A percentile compares a stretch with the other conserved stretches of the same genome.
Conservation (phyloP, 2,329 filamentous ascomycete genomes). For the Pseudocercospora eumusae region DNA sequence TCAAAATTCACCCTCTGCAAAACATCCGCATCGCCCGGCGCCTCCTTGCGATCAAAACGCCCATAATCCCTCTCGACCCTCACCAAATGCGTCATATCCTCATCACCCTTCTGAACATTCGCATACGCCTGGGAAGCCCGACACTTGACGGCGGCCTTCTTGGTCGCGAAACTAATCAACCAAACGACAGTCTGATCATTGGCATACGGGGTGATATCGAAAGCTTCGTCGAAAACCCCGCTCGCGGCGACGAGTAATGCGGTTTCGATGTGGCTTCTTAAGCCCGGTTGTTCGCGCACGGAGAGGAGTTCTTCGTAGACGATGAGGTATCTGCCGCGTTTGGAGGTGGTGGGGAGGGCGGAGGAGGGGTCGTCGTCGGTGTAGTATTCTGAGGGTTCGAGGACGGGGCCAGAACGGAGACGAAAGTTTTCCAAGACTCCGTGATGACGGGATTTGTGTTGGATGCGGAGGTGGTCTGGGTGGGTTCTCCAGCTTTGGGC, state of each 20-base stretch:
- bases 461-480: neutral
- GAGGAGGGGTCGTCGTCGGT: constrained; percentile 3
- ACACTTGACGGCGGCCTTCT: constrained; percentile 13
- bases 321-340: constrained; percentile 12
- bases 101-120: constrained; percentile 11
- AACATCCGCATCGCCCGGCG: neutral
- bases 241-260: neutral
- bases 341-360: neutral
- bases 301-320: constrained; percentile 17
- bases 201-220: constrained; percentile 13
- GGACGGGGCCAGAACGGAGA: constrained; percentile 9
- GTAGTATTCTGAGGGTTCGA: neutral
- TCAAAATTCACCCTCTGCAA: neutral
- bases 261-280: constrained; percentile 3
- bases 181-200: constrained; percentile 14
- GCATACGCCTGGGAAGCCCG: neutral
- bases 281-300: neutral
- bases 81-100: constrained; percentile 13
- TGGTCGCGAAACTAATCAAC: constrained; percentile 15
- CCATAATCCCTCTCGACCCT: constrained; percentile 16
- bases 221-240: constrained; percentile 9
- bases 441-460: neutral
- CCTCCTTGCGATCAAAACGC: constrained; percentile 1
- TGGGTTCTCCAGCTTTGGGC: constrained; percentile 9
- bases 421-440: constrained; percentile 8